Evolutionary conservation across 78 protist genomes (phyloP).

Genomic region (Protostelium mycophagum): DNA sequence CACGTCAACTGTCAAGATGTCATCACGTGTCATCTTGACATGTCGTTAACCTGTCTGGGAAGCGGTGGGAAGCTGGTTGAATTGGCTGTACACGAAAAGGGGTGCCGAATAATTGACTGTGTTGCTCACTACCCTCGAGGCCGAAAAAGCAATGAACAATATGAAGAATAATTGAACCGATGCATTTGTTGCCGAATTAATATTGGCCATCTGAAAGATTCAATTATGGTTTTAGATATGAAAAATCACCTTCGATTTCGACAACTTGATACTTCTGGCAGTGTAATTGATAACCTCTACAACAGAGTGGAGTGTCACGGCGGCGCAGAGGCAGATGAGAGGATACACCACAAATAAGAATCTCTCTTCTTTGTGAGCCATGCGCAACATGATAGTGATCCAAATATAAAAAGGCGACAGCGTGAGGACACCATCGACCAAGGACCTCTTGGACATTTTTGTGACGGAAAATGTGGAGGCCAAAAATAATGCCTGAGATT

Average conservation of each 20-base stretch:
- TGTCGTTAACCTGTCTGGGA: not conserved
- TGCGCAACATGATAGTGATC: conserved; percentile 55
- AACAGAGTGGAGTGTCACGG: conserved; percentile 21
- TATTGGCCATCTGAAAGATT: too few relatives aligned
- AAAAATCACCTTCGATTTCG: too few relatives aligned
- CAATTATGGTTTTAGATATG: too few relatives aligned
- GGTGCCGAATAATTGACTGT: conserved; percentile 55
- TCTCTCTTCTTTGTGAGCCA: conserved; percentile 85
- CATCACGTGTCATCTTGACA: not conserved
- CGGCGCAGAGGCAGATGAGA: conserved; percentile 33
- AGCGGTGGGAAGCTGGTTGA: not conserved
- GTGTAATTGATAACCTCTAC: not conserved
- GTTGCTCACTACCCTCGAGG: conserved; percentile 33
- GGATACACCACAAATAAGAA: conserved; percentile 72
- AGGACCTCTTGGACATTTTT: conserved; percentile 9
- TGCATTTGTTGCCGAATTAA: too few relatives aligned
- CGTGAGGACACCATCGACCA: too few relatives aligned
- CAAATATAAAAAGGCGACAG: conserved; percentile 47
- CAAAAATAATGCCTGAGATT: not conserved
- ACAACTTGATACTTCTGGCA: not conserved
- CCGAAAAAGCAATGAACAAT: conserved; percentile 18
- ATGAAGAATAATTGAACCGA: not conserved
- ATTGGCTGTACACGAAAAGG: not conserved
- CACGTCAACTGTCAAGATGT: conserved; percentile 14
- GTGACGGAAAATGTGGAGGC: not conserved